Percentiles rank a stretch among this genome's conserved stretches.
Conservation (phyloP, 257 asterid species). For the Nicotiana benthamiana region DNA sequence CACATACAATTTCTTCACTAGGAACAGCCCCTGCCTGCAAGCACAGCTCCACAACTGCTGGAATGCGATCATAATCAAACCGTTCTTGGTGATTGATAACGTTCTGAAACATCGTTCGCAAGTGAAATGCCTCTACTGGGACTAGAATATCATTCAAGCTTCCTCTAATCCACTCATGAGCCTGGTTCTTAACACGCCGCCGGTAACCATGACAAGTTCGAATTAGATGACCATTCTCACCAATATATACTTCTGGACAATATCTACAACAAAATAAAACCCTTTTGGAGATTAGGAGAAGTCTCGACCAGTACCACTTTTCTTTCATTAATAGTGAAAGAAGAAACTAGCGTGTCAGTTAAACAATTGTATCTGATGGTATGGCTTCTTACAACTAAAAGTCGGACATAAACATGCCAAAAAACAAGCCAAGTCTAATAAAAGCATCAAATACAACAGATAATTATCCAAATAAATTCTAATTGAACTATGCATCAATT, state of each 20-base stretch:
- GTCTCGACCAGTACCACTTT: not conserved
- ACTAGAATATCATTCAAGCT: constrained; percentile 42
- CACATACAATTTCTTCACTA: constrained; percentile 14
- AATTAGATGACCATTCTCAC: constrained; percentile 74
- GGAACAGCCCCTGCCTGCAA: constrained; percentile 69
- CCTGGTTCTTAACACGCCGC: constrained; percentile 44
- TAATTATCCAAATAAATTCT: not conserved
- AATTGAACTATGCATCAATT: not conserved
- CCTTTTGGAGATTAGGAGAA: not conserved
- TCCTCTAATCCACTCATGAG: constrained; percentile 68
- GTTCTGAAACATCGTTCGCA: constrained; percentile 53
- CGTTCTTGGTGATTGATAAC: constrained; percentile 56
- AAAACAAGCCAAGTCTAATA: not conserved
- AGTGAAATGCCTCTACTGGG: constrained; percentile 66
- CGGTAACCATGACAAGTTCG: constrained; percentile 63
- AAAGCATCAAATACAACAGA: not conserved
- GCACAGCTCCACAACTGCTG: constrained; percentile 82
- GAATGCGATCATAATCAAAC: constrained; percentile 63
- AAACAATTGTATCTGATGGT: not conserved
- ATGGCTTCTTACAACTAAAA: not conserved
- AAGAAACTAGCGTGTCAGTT: not conserved
- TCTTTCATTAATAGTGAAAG: not conserved
- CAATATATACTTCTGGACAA: constrained; percentile 80
- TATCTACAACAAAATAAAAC: constrained; percentile 32
- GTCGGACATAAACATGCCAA: not conserved